Percentiles rank a stretch among this genome's conserved stretches.
Conservation (phyloP, 352 stramenopile genomes). For the Phytophthora sansomeana region DNA sequence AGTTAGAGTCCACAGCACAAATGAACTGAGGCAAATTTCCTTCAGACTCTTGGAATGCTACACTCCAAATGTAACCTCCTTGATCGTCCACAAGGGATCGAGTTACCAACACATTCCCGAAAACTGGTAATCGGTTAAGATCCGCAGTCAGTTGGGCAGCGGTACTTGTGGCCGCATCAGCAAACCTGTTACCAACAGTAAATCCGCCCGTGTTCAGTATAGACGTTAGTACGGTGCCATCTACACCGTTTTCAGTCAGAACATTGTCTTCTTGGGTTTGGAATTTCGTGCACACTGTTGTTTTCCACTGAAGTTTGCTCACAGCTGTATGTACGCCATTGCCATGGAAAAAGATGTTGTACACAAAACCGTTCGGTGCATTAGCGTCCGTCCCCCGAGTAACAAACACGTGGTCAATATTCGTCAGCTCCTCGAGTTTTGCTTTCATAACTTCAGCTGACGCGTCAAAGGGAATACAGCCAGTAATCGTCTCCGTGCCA, state of each 20-base stretch:
- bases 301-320: conserved; percentile 19
- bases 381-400: conserved; percentile 47
- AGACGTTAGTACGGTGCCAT: conserved; percentile 38
- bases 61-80: conserved; percentile 78
- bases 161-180: conserved; percentile 45
- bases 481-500: conserved; percentile 38
- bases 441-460: conserved; percentile 60
- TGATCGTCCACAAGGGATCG: conserved; percentile 71
- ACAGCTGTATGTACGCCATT: conserved; percentile 64
- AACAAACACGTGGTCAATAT: conserved; percentile 86
- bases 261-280: conserved; percentile 76
- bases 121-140: conserved; percentile 64
- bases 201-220: conserved; percentile 68
- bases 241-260: conserved; percentile 48
- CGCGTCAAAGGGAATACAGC: conserved; percentile 73
- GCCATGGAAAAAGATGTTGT: conserved; percentile 79
- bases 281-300: conserved; percentile 50
- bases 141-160: conserved; percentile 54
- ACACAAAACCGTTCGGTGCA: conserved; percentile 70
- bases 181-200: conserved; percentile 58
- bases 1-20: conserved; percentile 55
- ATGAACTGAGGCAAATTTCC: conserved; percentile 80
- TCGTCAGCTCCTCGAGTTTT: conserved; percentile 61
- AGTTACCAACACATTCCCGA: conserved; percentile 67
- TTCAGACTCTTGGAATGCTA: conserved; percentile 74